Evolutionary conservation across 768 basidiomycete genomes (phyloP).

Genomic region (Suillus placidus): DNA sequence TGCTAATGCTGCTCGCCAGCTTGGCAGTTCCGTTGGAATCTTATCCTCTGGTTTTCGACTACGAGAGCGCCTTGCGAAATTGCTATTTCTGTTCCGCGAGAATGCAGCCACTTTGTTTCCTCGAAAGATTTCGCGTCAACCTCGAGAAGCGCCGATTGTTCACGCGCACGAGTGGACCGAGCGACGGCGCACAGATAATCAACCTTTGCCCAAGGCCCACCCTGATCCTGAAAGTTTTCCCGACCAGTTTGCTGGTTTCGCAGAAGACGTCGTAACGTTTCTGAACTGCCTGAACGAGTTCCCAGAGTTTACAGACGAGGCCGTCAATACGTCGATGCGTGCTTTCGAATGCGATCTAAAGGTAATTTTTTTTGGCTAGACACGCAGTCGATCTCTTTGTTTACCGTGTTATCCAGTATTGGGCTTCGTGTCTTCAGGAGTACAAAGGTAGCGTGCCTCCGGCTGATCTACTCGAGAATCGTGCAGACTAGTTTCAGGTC

Average conservation of each 20-base stretch:
- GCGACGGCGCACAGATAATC: constrained; percentile 29
- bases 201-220: constrained; percentile 39
- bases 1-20: constrained; percentile 57
- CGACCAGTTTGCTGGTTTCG: constrained; percentile 46
- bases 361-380: constrained; percentile 30
- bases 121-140: constrained; percentile 44
- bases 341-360: constrained; percentile 54
- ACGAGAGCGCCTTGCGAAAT: constrained; percentile 52
- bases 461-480: neutral
- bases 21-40: constrained; percentile 59
- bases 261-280: constrained; percentile 53
- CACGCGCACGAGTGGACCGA: constrained; percentile 40
- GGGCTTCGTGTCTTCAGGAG: constrained; percentile 53
- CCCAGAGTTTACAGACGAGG: constrained; percentile 57
- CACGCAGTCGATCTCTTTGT: constrained; percentile 2
- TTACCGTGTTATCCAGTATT: constrained; percentile 41
- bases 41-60: constrained; percentile 55
- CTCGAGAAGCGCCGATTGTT: constrained; percentile 41
- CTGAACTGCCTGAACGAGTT: constrained; percentile 59
- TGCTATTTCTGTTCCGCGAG: constrained; percentile 53
- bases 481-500: constrained; percentile 36
- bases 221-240: constrained; percentile 54
- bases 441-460: constrained; percentile 44
- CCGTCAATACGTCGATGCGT: constrained; percentile 52
- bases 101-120: constrained; percentile 59